A percentile compares a stretch with the other conserved stretches of the same genome.
Evolutionary conservation across 352 stramenopile species (phyloP).

Genomic region (Halophytophthora polymorphica): DNA sequence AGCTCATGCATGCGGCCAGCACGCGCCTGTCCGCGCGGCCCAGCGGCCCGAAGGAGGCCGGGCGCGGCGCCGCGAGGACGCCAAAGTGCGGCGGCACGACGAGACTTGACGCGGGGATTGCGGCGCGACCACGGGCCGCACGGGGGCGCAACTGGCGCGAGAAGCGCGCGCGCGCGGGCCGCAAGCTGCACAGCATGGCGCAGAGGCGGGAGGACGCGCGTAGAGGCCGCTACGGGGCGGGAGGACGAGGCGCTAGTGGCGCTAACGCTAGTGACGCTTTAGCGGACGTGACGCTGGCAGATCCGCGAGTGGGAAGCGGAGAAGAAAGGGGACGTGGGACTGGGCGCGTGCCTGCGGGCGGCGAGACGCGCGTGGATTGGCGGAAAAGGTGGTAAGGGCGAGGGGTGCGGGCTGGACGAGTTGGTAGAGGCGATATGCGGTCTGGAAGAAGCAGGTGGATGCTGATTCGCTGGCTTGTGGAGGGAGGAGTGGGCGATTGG

Average conservation of each 20-base stretch:
- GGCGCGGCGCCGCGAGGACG: neutral
- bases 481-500: too few species aligned
- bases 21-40: neutral
- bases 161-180: slow-evolving; percentile 9
- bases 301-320: too few species aligned
- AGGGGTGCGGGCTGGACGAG: too few species aligned
- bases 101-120: slow-evolving; percentile 9
- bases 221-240: neutral
- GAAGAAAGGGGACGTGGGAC: too few species aligned
- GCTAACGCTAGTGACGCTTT: too few species aligned
- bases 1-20: slow-evolving; percentile 7
- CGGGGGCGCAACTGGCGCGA: slow-evolving; percentile 15
- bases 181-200: slow-evolving; percentile 25
- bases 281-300: too few species aligned
- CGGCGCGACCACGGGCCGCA: neutral
- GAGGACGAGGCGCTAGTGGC: neutral
- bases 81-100: slow-evolving; percentile 6
- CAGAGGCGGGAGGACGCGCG: neutral
- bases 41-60: neutral
- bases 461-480: too few species aligned
- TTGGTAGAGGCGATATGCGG: too few species aligned
- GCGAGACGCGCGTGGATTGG: too few species aligned
- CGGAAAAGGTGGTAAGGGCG: too few species aligned
- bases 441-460: too few species aligned
- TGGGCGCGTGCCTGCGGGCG: too few species aligned